Evolutionary conservation across 2,329 filamentous ascomycete genomes (phyloP), one percentile per base, ranked within the genome.

Genomic region (Bipolaris cookei): DNA sequence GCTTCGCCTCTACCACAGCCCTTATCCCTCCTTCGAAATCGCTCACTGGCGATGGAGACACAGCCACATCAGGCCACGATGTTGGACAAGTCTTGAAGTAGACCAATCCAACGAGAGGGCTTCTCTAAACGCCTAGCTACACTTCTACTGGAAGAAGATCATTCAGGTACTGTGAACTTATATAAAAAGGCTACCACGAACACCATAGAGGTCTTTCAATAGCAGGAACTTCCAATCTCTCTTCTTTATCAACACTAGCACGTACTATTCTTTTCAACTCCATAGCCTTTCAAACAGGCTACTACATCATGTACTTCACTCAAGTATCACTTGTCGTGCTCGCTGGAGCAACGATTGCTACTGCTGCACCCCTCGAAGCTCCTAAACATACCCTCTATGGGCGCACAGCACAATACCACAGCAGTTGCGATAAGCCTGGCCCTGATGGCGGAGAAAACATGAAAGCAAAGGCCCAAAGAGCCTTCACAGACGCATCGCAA

Each of bases 121-220:
- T 38, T 38, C 35, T 38, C 16, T 38, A 38, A 38, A n/a, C 14
- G 35, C n/a, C 35, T 38, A 38, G 35, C 14, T 38, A 38, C 14
- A 38, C 35, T 38, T 38, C 35, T 38, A 38, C 35, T 38, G 6
- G 11, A 37, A 37, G 35, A 38, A 18, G 35, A 38, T 38, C 16
- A 18, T 54, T 41, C 30, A 48, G 43, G 51, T 46, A 54, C 28
- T 30, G 32, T 47, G 30, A 54, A 54, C 42, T 39, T 54, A 32
- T 41, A 54, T 54, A 54, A 54, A 41, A 54, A 54, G 51, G 42
- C 51, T 46, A 54, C 34, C 42, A 54, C 20, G 42, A 54, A 54
- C 13, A 47, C 43, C 25, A 46, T 47, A 54, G 51, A 47, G 34
- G 30, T 54, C 42, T 47, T 47, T 47, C 30, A 46, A 41, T 16